A percentile compares a stretch with the other conserved stretches of the same genome.
These are phyloP conservation scores for Silene noctiflora DNA, from an alignment of 179 eudicot genomes.

Conservation along the genomic window DNA sequence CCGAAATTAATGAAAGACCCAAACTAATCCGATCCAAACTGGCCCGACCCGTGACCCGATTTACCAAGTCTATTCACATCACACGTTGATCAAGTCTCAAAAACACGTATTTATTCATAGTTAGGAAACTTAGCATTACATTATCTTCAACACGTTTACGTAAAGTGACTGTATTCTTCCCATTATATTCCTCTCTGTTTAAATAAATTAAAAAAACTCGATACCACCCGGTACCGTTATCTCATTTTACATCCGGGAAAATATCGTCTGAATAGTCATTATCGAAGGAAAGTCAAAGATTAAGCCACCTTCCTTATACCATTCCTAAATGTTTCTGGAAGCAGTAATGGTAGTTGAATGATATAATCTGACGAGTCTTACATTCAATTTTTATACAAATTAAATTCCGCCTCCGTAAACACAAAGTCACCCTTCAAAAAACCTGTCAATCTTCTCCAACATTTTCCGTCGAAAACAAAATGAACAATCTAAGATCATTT, in stretches of 20 bases:
- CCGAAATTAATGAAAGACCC: no score
- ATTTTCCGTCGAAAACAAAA: conserved; percentile 11
- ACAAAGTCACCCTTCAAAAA: neutral
- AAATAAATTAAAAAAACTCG: no score
- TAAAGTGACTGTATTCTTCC: conserved; percentile 7
- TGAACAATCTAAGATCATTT: conserved; percentile 59
- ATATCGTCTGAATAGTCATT: neutral
- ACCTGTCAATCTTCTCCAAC: neutral
- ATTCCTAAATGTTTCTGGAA: conserved; percentile 16
- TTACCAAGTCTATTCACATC: no score
- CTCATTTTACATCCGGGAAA: neutral
- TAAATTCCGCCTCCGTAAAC: neutral
- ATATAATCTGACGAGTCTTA: neutral
- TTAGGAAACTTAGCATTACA: neutral
- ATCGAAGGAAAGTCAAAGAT: conserved; percentile 4
- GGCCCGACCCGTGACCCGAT: no score
- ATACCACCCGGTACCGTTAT: neutral
- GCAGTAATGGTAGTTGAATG: conserved; percentile 8
- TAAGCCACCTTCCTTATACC: neutral
- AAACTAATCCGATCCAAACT: no score
- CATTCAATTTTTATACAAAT: neutral
- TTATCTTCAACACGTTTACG: conserved; percentile 11
- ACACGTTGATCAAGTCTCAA: neutral
- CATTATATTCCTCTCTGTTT: neutral
- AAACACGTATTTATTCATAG: neutral